These are phyloP conservation scores for Melaleuca alternifolia DNA, from an alignment of 345 rosid species.

Conservation along the genomic window DNA sequence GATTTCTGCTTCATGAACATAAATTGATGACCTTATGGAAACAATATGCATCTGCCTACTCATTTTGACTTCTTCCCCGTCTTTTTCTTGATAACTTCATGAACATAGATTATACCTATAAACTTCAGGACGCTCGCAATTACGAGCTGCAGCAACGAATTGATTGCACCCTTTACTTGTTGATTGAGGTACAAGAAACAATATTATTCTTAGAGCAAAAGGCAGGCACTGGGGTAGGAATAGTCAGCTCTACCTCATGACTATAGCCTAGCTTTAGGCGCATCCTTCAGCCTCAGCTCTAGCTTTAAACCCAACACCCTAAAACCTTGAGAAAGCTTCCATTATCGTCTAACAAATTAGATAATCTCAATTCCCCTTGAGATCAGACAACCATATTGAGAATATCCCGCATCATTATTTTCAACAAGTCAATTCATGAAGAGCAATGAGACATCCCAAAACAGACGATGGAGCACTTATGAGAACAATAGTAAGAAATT, in stretches of 20 bases:
- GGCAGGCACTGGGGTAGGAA: conserved; percentile 65
- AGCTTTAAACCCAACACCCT: conserved; percentile 86
- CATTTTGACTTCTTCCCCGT: conserved; percentile 65
- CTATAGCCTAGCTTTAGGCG: conserved; percentile 66
- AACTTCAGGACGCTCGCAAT: conserved; percentile 73
- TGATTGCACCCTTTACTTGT: conserved; percentile 75
- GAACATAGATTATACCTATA: conserved; percentile 58
- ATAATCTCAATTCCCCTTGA: background rate
- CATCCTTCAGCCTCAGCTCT: conserved; percentile 70
- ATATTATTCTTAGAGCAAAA: conserved; percentile 80
- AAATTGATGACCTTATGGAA: background rate
- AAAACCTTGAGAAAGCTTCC: conserved; percentile 81
- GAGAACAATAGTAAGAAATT: no score
- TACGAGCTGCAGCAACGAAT: conserved; percentile 59
- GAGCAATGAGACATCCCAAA: no score
- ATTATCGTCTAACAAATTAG: conserved; percentile 4
- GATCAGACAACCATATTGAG: background rate
- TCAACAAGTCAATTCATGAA: no score
- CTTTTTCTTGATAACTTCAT: conserved; percentile 64
- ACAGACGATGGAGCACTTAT: no score
- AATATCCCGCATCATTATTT: no score
- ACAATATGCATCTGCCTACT: no score
- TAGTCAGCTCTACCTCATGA: conserved; percentile 73
- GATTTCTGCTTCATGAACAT: no score
- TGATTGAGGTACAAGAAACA: conserved; percentile 70